These are phyloP conservation scores for Seiridium unicorne DNA, from an alignment of 2,329 filamentous ascomycete species.

Conservation along the genomic window DNA sequence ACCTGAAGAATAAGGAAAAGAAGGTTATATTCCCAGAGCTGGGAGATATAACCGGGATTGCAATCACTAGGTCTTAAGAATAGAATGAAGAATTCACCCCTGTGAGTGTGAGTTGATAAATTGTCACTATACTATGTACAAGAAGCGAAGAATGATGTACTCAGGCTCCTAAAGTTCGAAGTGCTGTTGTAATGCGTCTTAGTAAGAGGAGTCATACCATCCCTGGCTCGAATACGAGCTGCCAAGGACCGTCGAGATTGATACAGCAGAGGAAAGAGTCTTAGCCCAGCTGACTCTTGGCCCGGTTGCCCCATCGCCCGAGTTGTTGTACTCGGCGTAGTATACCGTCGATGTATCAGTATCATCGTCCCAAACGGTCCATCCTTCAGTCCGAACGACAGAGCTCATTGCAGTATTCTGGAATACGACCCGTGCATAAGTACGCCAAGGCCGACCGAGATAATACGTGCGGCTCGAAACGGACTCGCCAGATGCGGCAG, in stretches of 20 bases:
- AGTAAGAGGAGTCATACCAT: slow-evolving; percentile 18
- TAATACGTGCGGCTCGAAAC: slow-evolving; percentile 40
- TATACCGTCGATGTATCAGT: slow-evolving; percentile 49
- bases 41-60: slow-evolving; percentile 10
- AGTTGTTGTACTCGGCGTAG: slow-evolving; percentile 60
- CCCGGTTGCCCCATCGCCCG: slow-evolving; percentile 53
- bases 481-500: slow-evolving; percentile 33
- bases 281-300: slow-evolving; percentile 44
- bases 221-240: slow-evolving; percentile 14
- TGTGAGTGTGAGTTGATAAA: too few relatives aligned
- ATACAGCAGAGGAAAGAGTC: slow-evolving; percentile 31
- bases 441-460: slow-evolving; percentile 47
- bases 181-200: too few relatives aligned
- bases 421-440: slow-evolving; percentile 46
- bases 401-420: slow-evolving; percentile 47
- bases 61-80: background rate
- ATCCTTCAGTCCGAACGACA: slow-evolving; percentile 60
- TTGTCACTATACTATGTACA: background rate
- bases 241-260: slow-evolving; percentile 28
- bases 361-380: slow-evolving; percentile 53
- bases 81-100: too few relatives aligned
- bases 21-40: slow-evolving; percentile 11
- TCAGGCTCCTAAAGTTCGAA: background rate
- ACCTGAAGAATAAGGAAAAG: slow-evolving; percentile 11
- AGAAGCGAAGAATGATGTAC: background rate